Conservation (phyloP, 116 monocot species). For the Trichopus zeylanicus region DNA sequence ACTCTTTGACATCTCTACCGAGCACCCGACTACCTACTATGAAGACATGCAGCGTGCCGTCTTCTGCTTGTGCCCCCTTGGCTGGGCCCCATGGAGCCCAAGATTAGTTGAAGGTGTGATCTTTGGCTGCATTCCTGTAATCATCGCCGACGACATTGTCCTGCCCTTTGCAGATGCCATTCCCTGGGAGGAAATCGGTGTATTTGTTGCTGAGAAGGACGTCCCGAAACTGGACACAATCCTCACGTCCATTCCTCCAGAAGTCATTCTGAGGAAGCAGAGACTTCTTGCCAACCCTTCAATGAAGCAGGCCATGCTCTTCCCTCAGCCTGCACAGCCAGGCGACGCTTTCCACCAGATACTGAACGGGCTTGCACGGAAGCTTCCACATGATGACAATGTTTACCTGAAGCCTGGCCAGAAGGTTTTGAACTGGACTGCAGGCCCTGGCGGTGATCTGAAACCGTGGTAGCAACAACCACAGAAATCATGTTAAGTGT, state of each 20-base stretch:
- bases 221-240: constrained; percentile 87
- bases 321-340: constrained; percentile 83
- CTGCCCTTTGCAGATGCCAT: constrained; percentile 92
- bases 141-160: too few relatives aligned
- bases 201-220: constrained; percentile 84
- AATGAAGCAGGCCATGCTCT: constrained; percentile 98
- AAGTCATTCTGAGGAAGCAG: constrained; percentile 81
- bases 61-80: too few relatives aligned
- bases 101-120: too few relatives aligned
- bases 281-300: constrained; percentile 88
- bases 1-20: constrained; percentile 91
- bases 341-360: constrained; percentile 97
- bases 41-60: too few relatives aligned
- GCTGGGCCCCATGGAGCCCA: too few relatives aligned
- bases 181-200: constrained; percentile 99
- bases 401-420: constrained; percentile 47
- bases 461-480: constrained; percentile 69
- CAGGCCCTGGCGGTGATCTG: constrained; percentile 67
- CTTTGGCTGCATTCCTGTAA: too few relatives aligned
- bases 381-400: constrained; percentile 58
- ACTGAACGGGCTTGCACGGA: constrained; percentile 83
- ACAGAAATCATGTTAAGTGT: too few relatives aligned
- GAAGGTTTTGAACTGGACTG: constrained; percentile 79
- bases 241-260: constrained; percentile 67
- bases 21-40: too few relatives aligned